Evolutionary conservation across 2,329 filamentous ascomycete genomes (phyloP).

Genomic region (Dryadomyces quercivorus): DNA sequence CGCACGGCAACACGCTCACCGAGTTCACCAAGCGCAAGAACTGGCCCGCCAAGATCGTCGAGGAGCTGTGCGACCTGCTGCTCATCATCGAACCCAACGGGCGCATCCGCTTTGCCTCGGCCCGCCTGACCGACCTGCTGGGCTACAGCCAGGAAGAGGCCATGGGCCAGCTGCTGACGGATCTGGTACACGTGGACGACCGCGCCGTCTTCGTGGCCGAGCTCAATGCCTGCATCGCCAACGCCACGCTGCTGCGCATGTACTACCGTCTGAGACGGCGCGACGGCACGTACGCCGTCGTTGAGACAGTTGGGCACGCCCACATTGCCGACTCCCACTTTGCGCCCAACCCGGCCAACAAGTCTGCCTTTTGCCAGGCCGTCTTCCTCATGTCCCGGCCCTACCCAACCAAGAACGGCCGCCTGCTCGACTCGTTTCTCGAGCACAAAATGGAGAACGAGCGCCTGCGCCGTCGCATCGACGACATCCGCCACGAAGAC

Average conservation of each 20-base stretch:
- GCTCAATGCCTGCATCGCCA: conserved; percentile 78
- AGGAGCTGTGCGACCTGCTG: conserved; percentile 80
- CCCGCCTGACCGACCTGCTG: conserved; percentile 60
- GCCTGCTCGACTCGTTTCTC: conserved; percentile 78
- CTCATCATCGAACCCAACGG: conserved; percentile 80
- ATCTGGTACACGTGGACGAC: conserved; percentile 80
- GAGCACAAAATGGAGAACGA: conserved; percentile 98
- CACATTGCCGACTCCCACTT: conserved; percentile 65
- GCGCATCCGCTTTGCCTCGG: conserved; percentile 74
- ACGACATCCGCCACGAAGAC: conserved; percentile 75
- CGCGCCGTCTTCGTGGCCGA: conserved; percentile 70
- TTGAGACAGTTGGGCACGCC: conserved; percentile 87
- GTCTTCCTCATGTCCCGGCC: conserved; percentile 90
- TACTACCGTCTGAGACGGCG: conserved; percentile 66
- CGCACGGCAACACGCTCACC: conserved; percentile 30
- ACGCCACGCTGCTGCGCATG: conserved; percentile 65
- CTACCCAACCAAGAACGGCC: conserved; percentile 79
- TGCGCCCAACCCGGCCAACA: conserved; percentile 49
- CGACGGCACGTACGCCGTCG: conserved; percentile 63
- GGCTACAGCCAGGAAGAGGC: conserved; percentile 64
- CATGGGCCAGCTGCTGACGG: conserved; percentile 61
- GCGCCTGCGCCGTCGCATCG: conserved; percentile 69
- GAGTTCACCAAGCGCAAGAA: conserved; percentile 52
- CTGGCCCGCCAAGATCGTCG: conserved; percentile 81
- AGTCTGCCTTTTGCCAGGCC: conserved; percentile 65